Conservation (phyloP, 257 asterid species). For the Gardenia jasminoides region DNA sequence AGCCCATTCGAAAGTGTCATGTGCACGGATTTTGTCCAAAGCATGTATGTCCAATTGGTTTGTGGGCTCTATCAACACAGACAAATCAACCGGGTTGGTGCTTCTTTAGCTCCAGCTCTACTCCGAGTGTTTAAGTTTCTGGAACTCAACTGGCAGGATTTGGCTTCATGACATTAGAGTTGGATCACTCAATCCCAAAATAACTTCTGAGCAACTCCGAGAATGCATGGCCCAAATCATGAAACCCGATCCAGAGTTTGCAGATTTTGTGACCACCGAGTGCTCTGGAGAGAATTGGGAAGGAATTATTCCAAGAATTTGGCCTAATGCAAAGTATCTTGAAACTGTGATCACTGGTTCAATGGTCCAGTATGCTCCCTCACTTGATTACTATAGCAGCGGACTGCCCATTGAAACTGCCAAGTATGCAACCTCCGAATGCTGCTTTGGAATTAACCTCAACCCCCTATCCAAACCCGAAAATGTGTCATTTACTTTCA, state of each 20-base stretch:
- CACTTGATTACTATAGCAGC: slow-evolving; percentile 3
- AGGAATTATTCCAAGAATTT: slow-evolving; percentile 35
- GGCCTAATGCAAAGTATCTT: slow-evolving; percentile 48
- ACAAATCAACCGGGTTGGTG: slow-evolving; percentile 41
- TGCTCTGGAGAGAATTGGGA: slow-evolving; percentile 35
- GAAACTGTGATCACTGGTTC: neutral
- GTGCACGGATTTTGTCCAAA: slow-evolving; percentile 33
- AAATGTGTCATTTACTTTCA: slow-evolving; percentile 41
- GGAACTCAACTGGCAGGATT: slow-evolving; percentile 34
- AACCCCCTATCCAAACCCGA: slow-evolving; percentile 38
- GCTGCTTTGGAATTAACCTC: slow-evolving; percentile 41
- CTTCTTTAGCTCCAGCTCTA: slow-evolving; percentile 43
- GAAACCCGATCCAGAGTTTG: slow-evolving; percentile 34
- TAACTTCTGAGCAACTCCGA: slow-evolving; percentile 19
- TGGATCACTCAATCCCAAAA: slow-evolving; percentile 28
- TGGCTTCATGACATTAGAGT: slow-evolving; percentile 29
- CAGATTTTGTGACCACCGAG: slow-evolving; percentile 11
- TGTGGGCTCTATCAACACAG: slow-evolving; percentile 45
- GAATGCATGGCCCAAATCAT: slow-evolving; percentile 32
- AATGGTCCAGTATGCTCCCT: neutral
- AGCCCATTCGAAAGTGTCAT: slow-evolving; percentile 1
- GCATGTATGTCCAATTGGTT: slow-evolving; percentile 46
- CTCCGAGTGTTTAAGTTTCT: slow-evolving; percentile 39
- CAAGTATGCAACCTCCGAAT: slow-evolving; percentile 51
- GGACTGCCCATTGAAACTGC: slow-evolving; percentile 33